Evolutionary conservation across 176 grass and related monocot genomes (phyloP), one percentile per base, ranked within the genome.

Genomic region (Carex cristatella): DNA sequence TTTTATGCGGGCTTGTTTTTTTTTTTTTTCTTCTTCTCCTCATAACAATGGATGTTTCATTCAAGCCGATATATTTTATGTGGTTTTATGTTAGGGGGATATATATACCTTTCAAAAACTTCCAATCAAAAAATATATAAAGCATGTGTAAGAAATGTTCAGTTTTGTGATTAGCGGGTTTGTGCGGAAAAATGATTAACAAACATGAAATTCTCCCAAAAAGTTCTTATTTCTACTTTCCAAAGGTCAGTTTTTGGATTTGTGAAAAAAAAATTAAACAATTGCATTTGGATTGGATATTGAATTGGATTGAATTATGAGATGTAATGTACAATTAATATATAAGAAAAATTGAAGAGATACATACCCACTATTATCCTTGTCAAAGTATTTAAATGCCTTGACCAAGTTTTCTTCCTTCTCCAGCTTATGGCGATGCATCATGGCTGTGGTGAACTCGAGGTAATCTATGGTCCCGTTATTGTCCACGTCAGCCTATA

Each of bases 321-420:
- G 48, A 57, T 57, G 28, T 56, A 78, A 78, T 57, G 27, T 16
- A 49, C 18, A 55, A 55, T 32, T 3, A 33, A 56, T 31, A 2
- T 31, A 56, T 63, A 63, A 10, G 23, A 63, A 63, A 63, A 63
- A 19, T 14, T 27, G 5, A 30, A 16, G 4, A 54, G 51, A 58
- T 56, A 13, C 74, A 56, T 78, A 78, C 74, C 73, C 73, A 78
- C 28, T 78, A 2, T 14, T 48, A 78, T 78, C 74, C 74, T 78
- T 78, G 74, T 78, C 74, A 57, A 57, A 78, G 74, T 57, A 35
- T 61, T 87, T 7, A 18, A 87, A 87, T 31, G 85, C 85, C 65
- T 87, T 87, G 48, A 67, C 13, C 62, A 86, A 31, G 19, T 68
- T 55, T 38, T 56, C 61, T 16, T 33, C 40, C 31, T 71, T 67